phyloP scores from a whole-genome alignment of 768 basidiomycete species.

The Hypholoma sublateritium region DNA sequence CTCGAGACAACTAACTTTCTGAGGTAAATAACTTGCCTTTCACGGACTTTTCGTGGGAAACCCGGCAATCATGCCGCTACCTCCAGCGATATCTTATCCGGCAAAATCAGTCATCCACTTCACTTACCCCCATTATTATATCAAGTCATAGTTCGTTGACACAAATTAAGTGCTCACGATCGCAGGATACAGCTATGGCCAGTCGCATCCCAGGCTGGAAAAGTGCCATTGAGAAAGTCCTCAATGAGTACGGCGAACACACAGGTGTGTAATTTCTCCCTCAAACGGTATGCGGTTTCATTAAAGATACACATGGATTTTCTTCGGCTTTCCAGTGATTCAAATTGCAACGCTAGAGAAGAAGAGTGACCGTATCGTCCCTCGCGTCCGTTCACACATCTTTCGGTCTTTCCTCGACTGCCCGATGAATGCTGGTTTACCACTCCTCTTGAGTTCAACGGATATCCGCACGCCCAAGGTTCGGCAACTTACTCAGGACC shows the following conservation, averaged over 20 bases:
- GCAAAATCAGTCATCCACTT: too few species aligned
- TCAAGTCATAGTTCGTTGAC: too few species aligned
- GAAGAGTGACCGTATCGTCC: slow-evolving; percentile 26
- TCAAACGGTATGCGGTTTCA: background rate
- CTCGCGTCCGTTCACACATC: slow-evolving; percentile 66
- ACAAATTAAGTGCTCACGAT: background rate
- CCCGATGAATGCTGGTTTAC: slow-evolving; percentile 40
- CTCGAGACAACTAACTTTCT: too few species aligned
- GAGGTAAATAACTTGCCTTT: background rate
- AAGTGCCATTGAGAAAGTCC: slow-evolving; percentile 39
- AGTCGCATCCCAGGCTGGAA: slow-evolving; percentile 45
- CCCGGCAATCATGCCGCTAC: too few species aligned
- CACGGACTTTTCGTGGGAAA: background rate
- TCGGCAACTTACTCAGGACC: slow-evolving; percentile 47
- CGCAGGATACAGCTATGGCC: background rate
- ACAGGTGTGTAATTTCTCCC: slow-evolving; percentile 29
- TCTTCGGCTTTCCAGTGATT: slow-evolving; percentile 39
- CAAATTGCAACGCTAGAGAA: slow-evolving; percentile 61
- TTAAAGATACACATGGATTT: background rate
- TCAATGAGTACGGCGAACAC: slow-evolving; percentile 37
- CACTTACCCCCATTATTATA: too few species aligned
- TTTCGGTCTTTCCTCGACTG: slow-evolving; percentile 59
- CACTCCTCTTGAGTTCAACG: slow-evolving; percentile 67
- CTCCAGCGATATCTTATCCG: too few species aligned
- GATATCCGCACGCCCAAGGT: slow-evolving; percentile 75